Conservation (phyloP, 2,329 filamentous ascomycete species). For the Trichoderma sp. region DNA sequence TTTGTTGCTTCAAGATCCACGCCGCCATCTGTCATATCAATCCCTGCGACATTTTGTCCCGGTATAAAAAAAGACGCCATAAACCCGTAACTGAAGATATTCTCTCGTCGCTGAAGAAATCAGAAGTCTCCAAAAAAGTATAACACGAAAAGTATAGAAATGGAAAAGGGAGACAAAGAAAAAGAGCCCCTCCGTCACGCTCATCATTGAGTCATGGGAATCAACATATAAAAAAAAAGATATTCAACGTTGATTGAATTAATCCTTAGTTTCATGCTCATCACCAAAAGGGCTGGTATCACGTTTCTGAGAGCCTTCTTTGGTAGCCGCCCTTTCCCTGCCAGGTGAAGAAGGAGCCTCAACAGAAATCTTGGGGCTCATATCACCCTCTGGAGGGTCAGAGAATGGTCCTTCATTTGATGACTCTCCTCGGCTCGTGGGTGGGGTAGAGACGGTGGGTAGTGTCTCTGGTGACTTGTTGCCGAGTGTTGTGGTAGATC, state of each 20-base stretch:
- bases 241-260: slow-evolving; percentile 28
- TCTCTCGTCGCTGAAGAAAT: slow-evolving; percentile 31
- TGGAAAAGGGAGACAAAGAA: not conserved
- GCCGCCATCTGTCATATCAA: slow-evolving; percentile 38
- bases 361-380: slow-evolving; percentile 31
- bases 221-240: slow-evolving; percentile 32
- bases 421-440: slow-evolving; percentile 50
- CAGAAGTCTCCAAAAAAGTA: slow-evolving; percentile 36
- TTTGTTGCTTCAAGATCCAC: slow-evolving; percentile 32
- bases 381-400: slow-evolving; percentile 52
- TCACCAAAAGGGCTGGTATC: slow-evolving; percentile 60
- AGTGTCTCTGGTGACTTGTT: slow-evolving; percentile 11
- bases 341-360: not conserved
- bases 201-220: slow-evolving; percentile 25
- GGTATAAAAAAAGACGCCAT: slow-evolving; percentile 37
- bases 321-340: not conserved
- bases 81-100: slow-evolving; percentile 34
- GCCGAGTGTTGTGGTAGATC: slow-evolving; percentile 33
- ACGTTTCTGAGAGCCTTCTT: slow-evolving; percentile 37
- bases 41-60: slow-evolving; percentile 35
- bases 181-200: not conserved
- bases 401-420: slow-evolving; percentile 60
- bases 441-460: not conserved
- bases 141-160: slow-evolving; percentile 30
- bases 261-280: slow-evolving; percentile 60